Evolutionary conservation across 768 basidiomycete genomes (phyloP), one percentile per base, ranked within the genome.

Genomic region (Dendrothele bispora): DNA sequence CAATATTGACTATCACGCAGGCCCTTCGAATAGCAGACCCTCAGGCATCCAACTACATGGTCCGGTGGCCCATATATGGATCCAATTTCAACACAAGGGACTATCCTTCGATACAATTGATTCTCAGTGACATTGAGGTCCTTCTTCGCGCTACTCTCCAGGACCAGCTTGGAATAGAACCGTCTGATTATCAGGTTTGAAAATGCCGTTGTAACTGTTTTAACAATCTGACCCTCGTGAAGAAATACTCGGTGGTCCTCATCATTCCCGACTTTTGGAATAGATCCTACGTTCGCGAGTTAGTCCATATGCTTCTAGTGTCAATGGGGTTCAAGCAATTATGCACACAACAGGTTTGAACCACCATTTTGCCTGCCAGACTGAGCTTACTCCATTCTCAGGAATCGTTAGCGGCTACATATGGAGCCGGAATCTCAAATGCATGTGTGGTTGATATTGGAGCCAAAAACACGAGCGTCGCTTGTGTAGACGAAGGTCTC

Each of bases 381-480:
- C n/a, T n/a, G n/a, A n/a, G n/a, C n/a, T n/a, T n/a, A n/a, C n/a
- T n/a, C n/a, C n/a, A n/a, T n/a, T 24, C 35, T 35, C 4, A 97
- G 91, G 95, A 97, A 74, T 88, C 92, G 3, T 73, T 95, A 32
- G 89, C 91, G 27, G 93, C 95, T 3, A 92, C 92, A 1, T 98
- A 95, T 61, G 95, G 95, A 18, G 94, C 95, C 6, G 95, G 95
- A 6, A 84, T 98, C 43, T 91, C 91, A 0, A 88, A 84, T 57
- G 97, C 95, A 10, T 98, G 97, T 59, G 91, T 99, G 4, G 89
- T 99, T 28, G 92, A 99, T 63, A 86, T 98, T 42, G 97, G 97
- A 3, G 89, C 95, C 11, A 77, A 73, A 14, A 81, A 77, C 46
- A 93, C 91, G 2, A 91, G 81, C 50, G 81, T 99, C 34, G 84